Evolutionary conservation across 306 rosid genomes (phyloP).

Genomic region (Prunus fruticosa): DNA sequence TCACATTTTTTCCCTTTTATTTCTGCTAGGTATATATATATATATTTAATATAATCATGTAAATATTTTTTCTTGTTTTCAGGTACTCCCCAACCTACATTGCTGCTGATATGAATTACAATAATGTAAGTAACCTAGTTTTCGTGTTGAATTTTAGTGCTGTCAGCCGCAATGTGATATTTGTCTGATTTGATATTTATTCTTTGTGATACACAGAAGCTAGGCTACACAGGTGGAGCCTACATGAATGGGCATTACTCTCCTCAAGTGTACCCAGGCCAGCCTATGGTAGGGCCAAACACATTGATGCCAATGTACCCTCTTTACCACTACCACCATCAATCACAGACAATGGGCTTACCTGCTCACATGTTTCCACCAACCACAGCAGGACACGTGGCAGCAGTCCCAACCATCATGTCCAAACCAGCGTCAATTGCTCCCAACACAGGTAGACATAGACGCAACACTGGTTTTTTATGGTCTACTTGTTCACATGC

Average conservation of each 20-base stretch:
- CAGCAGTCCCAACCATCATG: constrained; percentile 44
- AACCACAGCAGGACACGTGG: constrained; percentile 36
- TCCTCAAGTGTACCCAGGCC: constrained; percentile 58
- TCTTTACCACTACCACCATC: constrained; percentile 51
- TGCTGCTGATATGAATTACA: constrained; percentile 59
- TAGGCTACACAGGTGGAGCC: constrained; percentile 43
- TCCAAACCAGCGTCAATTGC: constrained; percentile 51
- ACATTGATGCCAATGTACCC: constrained; percentile 82
- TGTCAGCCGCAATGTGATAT: too few species aligned
- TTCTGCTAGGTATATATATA: neutral
- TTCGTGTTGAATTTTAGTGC: neutral
- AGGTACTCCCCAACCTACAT: constrained; percentile 68
- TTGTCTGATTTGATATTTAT: neutral
- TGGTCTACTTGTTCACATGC: neutral
- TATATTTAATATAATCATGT: neutral
- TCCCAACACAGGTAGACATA: constrained; percentile 58
- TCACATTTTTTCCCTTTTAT: neutral
- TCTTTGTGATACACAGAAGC: constrained; percentile 43
- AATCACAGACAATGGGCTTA: constrained; percentile 61
- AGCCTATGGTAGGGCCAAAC: constrained; percentile 54
- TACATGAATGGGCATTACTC: constrained; percentile 64
- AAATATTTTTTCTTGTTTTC: constrained; percentile 5
- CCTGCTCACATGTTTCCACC: constrained; percentile 60
- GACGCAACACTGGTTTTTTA: neutral
- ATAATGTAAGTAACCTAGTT: constrained; percentile 36